phyloP scores from a whole-genome alignment of 768 basidiomycete genomes.

The Austroboletus festivus region DNA sequence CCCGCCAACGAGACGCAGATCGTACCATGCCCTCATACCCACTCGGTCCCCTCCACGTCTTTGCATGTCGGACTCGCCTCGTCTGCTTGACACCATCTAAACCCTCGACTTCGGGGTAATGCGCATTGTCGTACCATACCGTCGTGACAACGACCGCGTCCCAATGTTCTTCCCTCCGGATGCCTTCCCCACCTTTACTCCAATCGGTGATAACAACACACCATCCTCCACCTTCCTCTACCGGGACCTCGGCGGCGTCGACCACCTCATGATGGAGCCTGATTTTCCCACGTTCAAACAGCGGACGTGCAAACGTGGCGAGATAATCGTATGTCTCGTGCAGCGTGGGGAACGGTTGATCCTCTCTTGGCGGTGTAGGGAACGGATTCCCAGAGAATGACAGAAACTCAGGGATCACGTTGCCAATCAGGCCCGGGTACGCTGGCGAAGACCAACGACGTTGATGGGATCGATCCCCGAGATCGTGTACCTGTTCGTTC shows the following conservation, averaged over 20 bases:
- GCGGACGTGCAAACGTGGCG: conserved; percentile 23
- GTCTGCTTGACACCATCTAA: conserved; percentile 34
- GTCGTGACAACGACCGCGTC: conserved; percentile 48
- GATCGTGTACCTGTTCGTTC: neutral
- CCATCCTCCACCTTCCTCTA: conserved; percentile 34
- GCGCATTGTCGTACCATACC: conserved; percentile 44
- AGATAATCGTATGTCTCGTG: conserved; percentile 29
- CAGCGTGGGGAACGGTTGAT: conserved; percentile 31
- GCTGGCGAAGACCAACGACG: conserved; percentile 44
- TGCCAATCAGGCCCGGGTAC: conserved; percentile 47
- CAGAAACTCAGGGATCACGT: conserved; percentile 44
- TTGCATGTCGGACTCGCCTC: conserved; percentile 42
- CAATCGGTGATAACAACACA: conserved; percentile 38
- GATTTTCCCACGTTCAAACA: conserved; percentile 31
- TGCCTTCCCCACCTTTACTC: conserved; percentile 21
- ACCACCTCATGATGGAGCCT: conserved; percentile 42
- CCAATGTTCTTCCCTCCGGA: conserved; percentile 39
- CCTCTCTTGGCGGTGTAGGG: conserved; percentile 18
- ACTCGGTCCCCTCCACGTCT: conserved; percentile 39
- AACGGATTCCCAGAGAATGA: conserved; percentile 32
- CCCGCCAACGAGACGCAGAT: neutral
- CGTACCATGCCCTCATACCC: conserved; percentile 35
- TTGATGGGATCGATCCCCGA: neutral
- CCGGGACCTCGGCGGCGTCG: conserved; percentile 35
- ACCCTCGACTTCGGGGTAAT: conserved; percentile 44